A percentile compares a stretch with the other conserved stretches of the same genome.
Conservation (phyloP, 768 basidiomycete species). For the Hypholoma sublateritium region DNA sequence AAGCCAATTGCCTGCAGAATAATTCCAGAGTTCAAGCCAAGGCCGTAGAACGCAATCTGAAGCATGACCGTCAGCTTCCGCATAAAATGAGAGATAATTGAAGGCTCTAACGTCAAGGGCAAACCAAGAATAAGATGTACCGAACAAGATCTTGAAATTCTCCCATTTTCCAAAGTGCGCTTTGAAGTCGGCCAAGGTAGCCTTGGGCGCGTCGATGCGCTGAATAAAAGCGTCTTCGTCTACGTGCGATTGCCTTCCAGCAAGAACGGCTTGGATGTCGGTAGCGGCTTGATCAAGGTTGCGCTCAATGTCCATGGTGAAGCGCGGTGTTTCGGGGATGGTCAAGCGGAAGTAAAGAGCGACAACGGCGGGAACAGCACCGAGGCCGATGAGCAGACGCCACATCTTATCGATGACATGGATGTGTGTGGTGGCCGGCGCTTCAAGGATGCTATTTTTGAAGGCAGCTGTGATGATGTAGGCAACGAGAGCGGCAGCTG, state of each 20-base stretch:
- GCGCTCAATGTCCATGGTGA: conserved; percentile 90
- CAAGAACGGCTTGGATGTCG: conserved; percentile 73
- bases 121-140: conserved; percentile 84
- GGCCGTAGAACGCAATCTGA: conserved; percentile 80
- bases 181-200: conserved; percentile 67
- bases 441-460: conserved; percentile 54
- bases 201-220: conserved; percentile 68
- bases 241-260: conserved; percentile 41
- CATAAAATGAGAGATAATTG: neutral
- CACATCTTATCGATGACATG: conserved; percentile 73
- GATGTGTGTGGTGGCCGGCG: conserved; percentile 33
- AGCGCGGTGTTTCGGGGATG: conserved; percentile 89
- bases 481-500: conserved; percentile 67
- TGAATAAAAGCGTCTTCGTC: conserved; percentile 60
- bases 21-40: conserved; percentile 80
- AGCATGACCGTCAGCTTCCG: conserved; percentile 27
- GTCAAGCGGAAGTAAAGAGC: conserved; percentile 93
- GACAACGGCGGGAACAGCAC: conserved; percentile 75
- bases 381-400: conserved; percentile 88
- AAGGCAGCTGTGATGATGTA: conserved; percentile 65
- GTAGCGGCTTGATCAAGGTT: conserved; percentile 74
- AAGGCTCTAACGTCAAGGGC: conserved; percentile 53
- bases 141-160: conserved; percentile 80
- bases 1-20: conserved; percentile 78
- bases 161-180: conserved; percentile 69